These are phyloP conservation scores for Morella rubra DNA, from an alignment of 306 rosid genomes.

Conservation along the genomic window DNA sequence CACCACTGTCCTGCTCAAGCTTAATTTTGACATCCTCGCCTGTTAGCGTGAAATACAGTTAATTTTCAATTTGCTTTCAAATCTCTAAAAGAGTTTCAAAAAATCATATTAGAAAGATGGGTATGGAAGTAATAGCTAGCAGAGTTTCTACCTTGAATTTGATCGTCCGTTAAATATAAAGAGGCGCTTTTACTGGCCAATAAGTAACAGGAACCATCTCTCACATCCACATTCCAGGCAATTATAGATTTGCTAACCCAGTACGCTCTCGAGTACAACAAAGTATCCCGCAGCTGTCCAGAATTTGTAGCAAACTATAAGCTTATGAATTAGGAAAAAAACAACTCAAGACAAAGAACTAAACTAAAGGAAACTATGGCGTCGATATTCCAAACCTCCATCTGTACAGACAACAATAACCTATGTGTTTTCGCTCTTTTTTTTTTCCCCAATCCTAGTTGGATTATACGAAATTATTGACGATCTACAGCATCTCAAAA, in stretches of 20 bases:
- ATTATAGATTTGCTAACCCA: constrained; percentile 69
- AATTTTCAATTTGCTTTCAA: constrained; percentile 16
- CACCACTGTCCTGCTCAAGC: constrained; percentile 64
- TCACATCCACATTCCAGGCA: constrained; percentile 79
- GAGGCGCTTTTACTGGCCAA: constrained; percentile 63
- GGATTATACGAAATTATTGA: neutral
- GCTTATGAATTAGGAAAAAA: neutral
- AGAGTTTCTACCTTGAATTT: constrained; percentile 53
- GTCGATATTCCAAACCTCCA: neutral
- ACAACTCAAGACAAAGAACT: constrained; percentile 8
- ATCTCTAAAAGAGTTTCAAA: neutral
- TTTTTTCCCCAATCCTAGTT: too few relatives aligned
- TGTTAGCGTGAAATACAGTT: constrained; percentile 35
- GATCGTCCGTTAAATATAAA: constrained; percentile 44
- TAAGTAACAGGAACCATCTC: constrained; percentile 48
- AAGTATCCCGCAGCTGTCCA: constrained; percentile 49
- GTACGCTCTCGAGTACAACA: constrained; percentile 69
- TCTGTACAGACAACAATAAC: neutral
- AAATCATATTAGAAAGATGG: constrained; percentile 4
- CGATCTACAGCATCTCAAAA: neutral
- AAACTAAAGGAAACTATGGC: neutral
- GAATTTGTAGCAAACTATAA: constrained; percentile 14
- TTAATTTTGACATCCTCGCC: constrained; percentile 74
- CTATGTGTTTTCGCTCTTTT: neutral
- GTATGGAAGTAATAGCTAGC: neutral